Evolutionary conservation across 1,284 basidiomycete genomes (phyloP), one percentile per base, ranked within the genome.

Genomic region (Ceratobasidium sp.): DNA sequence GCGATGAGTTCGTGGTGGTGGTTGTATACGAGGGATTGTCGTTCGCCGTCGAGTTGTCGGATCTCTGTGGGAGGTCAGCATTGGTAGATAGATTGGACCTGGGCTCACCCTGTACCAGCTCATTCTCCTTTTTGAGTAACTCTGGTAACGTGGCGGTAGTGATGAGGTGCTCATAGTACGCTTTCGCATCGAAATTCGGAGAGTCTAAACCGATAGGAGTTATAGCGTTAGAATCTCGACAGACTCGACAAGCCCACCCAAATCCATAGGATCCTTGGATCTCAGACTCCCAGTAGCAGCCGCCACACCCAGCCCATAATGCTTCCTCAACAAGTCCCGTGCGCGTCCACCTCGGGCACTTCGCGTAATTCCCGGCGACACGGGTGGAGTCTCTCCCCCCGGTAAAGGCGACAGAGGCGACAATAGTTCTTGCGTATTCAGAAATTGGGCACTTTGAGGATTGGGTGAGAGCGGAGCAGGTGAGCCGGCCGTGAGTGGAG

Each of bases 1-100:
- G 92, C 91, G 54, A 96, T 94, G 22, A 96, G 86, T 75, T 96
- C 94, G 73, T 95, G 93, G 75, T 96, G 94, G 75, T 96, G 94
- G 74, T 96, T 95, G 77, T 96, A 96, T 2, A 96, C 94, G 42
- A 96, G 81, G 22, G 91, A 91, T 77, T 96, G 94, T 34, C 93
- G 84, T 76, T 96, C 94, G 73, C 90, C 88, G 70, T 96, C 93
- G 3, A 96, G 80, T 73, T 95, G 87, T 49, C 92, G 84, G 70
- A 96, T 95, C 78, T 95, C 93, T 91, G 72, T 22, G 17, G 27
- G 6, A 49, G 50, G 20, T 47, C 27, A 65, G 22, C 34, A 45
- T 22, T 25, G 25, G 13, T n/a, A 54, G 27, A 67, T 47, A 22
- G 22, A 57, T 29, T 32, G 7, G 56, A 69, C 68, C 40, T 31